These are phyloP conservation scores for Phytophthora multivora DNA, from an alignment of 352 stramenopile species.

Conservation along the genomic window DNA sequence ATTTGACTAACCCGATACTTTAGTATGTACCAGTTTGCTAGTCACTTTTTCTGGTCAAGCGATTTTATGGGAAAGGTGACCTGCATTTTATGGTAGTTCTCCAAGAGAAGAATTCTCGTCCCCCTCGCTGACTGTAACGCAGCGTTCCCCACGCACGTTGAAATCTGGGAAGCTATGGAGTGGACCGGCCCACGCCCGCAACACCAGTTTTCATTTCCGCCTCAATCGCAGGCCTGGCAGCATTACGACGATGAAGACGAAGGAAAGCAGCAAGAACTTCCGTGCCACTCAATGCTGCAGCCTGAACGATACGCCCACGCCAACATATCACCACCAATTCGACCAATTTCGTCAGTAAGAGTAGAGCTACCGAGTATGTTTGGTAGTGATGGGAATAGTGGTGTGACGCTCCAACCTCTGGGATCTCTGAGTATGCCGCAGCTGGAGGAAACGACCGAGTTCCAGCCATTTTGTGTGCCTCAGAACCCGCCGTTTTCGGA, in stretches of 20 bases:
- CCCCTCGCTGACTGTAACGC: not conserved
- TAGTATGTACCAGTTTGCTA: too few species aligned
- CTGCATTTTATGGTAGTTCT: slow-evolving; percentile 22
- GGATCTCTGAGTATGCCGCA: slow-evolving; percentile 25
- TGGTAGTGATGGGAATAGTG: not conserved
- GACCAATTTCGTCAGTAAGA: slow-evolving; percentile 5
- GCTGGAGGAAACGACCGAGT: slow-evolving; percentile 33
- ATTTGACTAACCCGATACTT: slow-evolving; percentile 1
- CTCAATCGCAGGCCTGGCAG: slow-evolving; percentile 1
- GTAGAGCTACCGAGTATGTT: slow-evolving; percentile 4
- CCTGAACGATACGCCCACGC: not conserved
- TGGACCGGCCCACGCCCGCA: slow-evolving; percentile 20
- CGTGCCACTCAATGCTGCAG: slow-evolving; percentile 1
- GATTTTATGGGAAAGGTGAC: slow-evolving; percentile 24
- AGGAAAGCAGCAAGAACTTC: not conserved
- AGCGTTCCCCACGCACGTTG: slow-evolving; percentile 4
- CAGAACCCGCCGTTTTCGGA: slow-evolving; percentile 10
- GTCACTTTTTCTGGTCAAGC: slow-evolving; percentile 16
- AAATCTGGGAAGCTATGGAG: slow-evolving; percentile 35
- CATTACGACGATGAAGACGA: slow-evolving; percentile 15
- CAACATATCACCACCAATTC: not conserved
- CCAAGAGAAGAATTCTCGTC: slow-evolving; percentile 4
- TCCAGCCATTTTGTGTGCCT: slow-evolving; percentile 28
- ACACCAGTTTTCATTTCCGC: slow-evolving; percentile 4
- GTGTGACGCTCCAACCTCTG: slow-evolving; percentile 7